Percentiles rank a stretch among this genome's conserved stretches.
Evolutionary conservation across 1,284 basidiomycete genomes (phyloP).

Genomic region (Ganoderma lingzhi): DNA sequence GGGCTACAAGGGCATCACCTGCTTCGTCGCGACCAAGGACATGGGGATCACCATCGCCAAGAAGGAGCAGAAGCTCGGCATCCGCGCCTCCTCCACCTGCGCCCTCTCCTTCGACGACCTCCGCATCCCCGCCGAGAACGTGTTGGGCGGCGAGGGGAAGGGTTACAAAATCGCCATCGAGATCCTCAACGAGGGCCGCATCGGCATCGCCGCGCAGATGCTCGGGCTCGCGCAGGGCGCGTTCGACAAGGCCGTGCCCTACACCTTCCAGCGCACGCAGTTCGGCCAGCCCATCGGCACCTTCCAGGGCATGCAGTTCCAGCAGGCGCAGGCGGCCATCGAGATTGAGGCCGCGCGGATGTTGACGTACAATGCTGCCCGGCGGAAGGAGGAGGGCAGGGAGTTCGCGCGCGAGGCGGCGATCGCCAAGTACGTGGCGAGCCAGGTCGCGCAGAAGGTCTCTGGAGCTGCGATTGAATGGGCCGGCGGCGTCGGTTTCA

Average conservation of each 20-base stretch:
- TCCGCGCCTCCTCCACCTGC: conserved; percentile 97
- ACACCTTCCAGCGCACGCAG: conserved; percentile 93
- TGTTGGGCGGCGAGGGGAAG: conserved; percentile 93
- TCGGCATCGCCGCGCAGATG: conserved; percentile 98
- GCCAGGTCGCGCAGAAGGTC: conserved; percentile 90
- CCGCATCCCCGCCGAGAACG: conserved; percentile 90
- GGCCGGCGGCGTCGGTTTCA: conserved; percentile 96
- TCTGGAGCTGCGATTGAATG: conserved; percentile 95
- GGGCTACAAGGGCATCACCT: conserved; percentile 99
- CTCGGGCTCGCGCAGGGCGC: conserved; percentile 97
- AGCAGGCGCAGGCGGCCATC: conserved; percentile 89
- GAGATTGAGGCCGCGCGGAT: conserved; percentile 94
- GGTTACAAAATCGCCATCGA: conserved; percentile 99
- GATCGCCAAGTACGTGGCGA: conserved; percentile 95
- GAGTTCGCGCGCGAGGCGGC: conserved; percentile 94
- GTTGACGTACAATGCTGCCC: conserved; percentile 96
- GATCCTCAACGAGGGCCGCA: conserved; percentile 97
- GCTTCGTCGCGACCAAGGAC: conserved; percentile 95
- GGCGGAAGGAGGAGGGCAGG: conserved; percentile 90
- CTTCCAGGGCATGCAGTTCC: conserved; percentile 97
- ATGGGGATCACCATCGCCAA: conserved; percentile 98
- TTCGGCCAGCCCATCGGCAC: conserved; percentile 94
- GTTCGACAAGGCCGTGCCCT: conserved; percentile 92
- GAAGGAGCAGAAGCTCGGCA: conserved; percentile 99
- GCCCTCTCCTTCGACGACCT: conserved; percentile 97